These are phyloP conservation scores for Pleomassaria siparia DNA, from an alignment of 2,329 filamentous ascomycete genomes.

Conservation along the genomic window DNA sequence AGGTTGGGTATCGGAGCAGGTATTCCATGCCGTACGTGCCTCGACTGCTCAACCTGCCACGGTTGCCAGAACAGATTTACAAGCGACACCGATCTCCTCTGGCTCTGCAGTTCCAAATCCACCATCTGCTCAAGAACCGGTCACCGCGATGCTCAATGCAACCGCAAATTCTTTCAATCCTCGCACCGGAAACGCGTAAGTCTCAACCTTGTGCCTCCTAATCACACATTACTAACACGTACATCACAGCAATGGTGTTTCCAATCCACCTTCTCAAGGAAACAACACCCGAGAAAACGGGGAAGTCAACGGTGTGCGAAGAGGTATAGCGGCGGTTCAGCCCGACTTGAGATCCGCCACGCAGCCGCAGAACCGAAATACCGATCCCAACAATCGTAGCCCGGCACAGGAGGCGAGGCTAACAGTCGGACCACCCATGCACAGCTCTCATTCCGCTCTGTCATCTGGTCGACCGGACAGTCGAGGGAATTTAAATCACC, in stretches of 20 bases:
- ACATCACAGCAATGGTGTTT: constrained; percentile 35
- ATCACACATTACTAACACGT: background rate
- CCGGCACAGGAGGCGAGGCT: constrained; percentile 60
- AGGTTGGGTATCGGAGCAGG: constrained; percentile 73
- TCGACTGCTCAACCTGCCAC: constrained; percentile 29
- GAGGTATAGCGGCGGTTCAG: constrained; percentile 27
- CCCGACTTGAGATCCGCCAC: background rate
- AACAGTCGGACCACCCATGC: constrained; percentile 23
- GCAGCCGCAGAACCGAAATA: background rate
- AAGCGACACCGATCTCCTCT: constrained; percentile 2
- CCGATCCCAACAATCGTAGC: background rate
- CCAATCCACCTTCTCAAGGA: constrained; percentile 30
- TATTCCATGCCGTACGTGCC: constrained; percentile 63
- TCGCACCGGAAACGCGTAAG: constrained; percentile 17
- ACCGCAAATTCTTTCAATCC: constrained; percentile 68
- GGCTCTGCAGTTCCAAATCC: constrained; percentile 41
- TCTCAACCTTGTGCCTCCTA: constrained; percentile 2
- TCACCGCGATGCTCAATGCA: constrained; percentile 50
- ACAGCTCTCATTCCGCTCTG: constrained; percentile 1
- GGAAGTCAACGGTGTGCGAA: constrained; percentile 65
- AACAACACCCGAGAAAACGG: constrained; percentile 67
- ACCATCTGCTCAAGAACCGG: constrained; percentile 36
- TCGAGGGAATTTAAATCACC: constrained; percentile 30
- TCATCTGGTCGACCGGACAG: constrained; percentile 30
- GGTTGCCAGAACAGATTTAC: constrained; percentile 30